Percentiles rank a stretch among this genome's conserved stretches.
Conservation (phyloP, 2,329 filamentous ascomycete species). For the Verticillium dahliae region DNA sequence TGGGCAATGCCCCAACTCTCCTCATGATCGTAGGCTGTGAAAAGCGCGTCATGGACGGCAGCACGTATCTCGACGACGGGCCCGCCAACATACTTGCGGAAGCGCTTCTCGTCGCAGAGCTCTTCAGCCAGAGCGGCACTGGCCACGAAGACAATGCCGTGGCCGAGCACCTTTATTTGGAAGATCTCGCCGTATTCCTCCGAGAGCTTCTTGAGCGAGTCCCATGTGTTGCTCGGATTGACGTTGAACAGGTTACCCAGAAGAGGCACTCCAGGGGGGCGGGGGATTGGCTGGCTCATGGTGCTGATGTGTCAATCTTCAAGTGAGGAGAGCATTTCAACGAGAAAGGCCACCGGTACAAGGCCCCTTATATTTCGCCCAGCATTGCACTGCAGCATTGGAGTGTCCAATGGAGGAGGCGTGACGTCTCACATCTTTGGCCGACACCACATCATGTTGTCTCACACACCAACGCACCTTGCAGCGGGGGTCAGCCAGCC, state of each 20-base stretch:
- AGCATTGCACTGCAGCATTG: background rate
- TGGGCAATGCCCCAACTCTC: conserved; percentile 43
- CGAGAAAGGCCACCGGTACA: background rate
- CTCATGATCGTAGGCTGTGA: conserved; percentile 44
- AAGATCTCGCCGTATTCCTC: conserved; percentile 31
- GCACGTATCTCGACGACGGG: conserved; percentile 46
- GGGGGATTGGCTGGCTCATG: conserved; percentile 28
- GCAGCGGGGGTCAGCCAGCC: background rate
- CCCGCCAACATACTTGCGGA: conserved; percentile 47
- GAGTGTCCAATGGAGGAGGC: background rate
- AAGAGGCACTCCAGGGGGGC: conserved; percentile 25
- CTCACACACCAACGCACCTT: background rate
- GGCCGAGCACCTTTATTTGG: conserved; percentile 26
- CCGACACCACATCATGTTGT: background rate
- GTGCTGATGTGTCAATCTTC: background rate
- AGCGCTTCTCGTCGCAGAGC: conserved; percentile 44
- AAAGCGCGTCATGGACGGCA: conserved; percentile 43
- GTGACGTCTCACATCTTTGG: background rate
- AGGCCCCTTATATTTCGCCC: background rate
- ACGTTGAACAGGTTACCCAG: conserved; percentile 29
- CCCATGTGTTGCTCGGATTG: conserved; percentile 27
- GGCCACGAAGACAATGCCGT: conserved; percentile 32
- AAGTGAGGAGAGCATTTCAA: too few relatives aligned
- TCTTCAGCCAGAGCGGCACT: conserved; percentile 33
- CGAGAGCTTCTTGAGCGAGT: conserved; percentile 25